Percentiles rank a stretch among this genome's conserved stretches.
These are phyloP conservation scores for Ascochyta pisi DNA, from an alignment of 2,329 filamentous ascomycete species.

Conservation along the genomic window DNA sequence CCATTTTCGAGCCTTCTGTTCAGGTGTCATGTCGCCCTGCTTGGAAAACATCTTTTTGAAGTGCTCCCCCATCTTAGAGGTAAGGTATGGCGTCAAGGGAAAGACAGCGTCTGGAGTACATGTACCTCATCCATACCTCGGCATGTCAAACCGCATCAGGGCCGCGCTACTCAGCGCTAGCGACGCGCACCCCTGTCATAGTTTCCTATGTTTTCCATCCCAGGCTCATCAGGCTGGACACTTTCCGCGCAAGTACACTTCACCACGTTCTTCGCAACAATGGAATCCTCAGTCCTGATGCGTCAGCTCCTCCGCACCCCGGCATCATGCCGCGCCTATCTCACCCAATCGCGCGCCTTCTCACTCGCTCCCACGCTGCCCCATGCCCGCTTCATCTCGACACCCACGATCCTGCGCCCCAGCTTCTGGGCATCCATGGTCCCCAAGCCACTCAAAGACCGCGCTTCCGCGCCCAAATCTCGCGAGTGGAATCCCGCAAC, in stretches of 20 bases:
- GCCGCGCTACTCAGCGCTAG: neutral
- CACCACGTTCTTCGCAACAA: constrained; percentile 11
- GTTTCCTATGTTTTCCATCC: constrained; percentile 5
- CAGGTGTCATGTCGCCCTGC: constrained; percentile 20
- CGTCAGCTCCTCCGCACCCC: constrained; percentile 40
- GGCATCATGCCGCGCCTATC: constrained; percentile 26
- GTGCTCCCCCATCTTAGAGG: constrained; percentile 8
- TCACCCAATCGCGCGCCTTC: constrained; percentile 25
- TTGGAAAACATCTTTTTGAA: constrained; percentile 6
- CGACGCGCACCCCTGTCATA: constrained; percentile 6
- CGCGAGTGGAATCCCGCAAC: constrained; percentile 65
- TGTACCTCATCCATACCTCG: constrained; percentile 18
- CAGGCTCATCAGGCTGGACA: neutral
- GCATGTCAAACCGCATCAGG: constrained; percentile 2
- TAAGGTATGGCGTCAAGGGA: constrained; percentile 2
- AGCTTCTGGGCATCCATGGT: constrained; percentile 49
- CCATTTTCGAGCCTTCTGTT: constrained; percentile 31
- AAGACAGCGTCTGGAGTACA: constrained; percentile 3
- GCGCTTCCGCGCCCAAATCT: constrained; percentile 17
- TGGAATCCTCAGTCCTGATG: constrained; percentile 36
- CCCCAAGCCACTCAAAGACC: constrained; percentile 38
- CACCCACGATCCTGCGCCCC: constrained; percentile 47
- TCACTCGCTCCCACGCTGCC: constrained; percentile 24
- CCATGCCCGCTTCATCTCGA: constrained; percentile 32
- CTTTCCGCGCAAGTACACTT: constrained; percentile 4